Evolutionary conservation across 495 filamentous ascomycete species (phyloP), one percentile per base, ranked within the genome.

Genomic region (Amniculicola lignicola): DNA sequence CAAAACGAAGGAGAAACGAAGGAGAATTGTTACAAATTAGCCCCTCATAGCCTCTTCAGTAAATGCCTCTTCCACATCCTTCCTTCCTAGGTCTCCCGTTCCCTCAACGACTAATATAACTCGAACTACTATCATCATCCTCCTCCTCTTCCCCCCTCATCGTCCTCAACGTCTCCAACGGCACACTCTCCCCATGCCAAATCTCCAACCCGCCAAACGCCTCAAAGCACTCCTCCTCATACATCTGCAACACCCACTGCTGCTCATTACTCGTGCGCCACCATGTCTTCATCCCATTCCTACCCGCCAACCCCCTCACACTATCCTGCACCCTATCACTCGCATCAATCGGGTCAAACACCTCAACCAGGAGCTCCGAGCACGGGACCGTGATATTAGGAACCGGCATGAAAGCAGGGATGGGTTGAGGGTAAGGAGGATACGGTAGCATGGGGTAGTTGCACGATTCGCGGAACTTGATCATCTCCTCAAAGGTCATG

Each of bases 141-240:
- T 52, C 47, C 16, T 12, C 12, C 4, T 51, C 51, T 22, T 56
- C 27, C 3, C 59, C 53, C 18, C 59, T 22, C 31, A 57, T 18
- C 19, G 58, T 22, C 42, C 21, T 54, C 49, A 62, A 21, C 21
- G 38, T 48, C 33, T 54, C 47, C 21, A 25, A 3, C 10, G 59
- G 53, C 29, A 62, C 40, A 25, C 28, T 22, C 9, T 54, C 35
- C 24, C 25, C 33, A 41, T 42, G 14, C 48, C 48, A 52, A 21
- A 62, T 19, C 33, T 51, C 42, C 31, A 62, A 49, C 24, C 59
- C 54, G 2, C 59, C 59, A 50, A 42, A 62, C 4, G 31, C 21
- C 47, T 62, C 59, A 48, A 62, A 48, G 29, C 39, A 49, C 49
- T 62, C 59, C 2, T 62, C 59, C 2, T 27, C 47, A 44, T 62